A percentile compares a stretch with the other conserved stretches of the same genome.
Evolutionary conservation across 1,139 yeast species (phyloP).

Genomic region (Magnusiomyces magnusii): DNA sequence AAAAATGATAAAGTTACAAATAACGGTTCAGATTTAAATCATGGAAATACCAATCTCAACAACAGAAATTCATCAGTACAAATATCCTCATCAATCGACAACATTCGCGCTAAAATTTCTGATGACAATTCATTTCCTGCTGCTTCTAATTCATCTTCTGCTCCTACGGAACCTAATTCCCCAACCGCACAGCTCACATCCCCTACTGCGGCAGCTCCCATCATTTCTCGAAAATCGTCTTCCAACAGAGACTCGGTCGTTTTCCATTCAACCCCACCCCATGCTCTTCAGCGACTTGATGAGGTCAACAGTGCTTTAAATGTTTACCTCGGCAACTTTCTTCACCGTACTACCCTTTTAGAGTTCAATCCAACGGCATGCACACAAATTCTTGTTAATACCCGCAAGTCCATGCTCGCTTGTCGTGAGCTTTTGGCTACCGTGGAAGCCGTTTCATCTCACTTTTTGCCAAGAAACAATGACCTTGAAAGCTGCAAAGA

Average conservation of each 20-base stretch:
- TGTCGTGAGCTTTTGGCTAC: constrained; percentile 37
- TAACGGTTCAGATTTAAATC: too few relatives aligned
- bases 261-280: constrained; percentile 47
- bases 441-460: constrained; percentile 31
- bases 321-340: constrained; percentile 52
- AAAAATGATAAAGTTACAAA: too few relatives aligned
- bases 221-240: constrained; percentile 1
- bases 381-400: constrained; percentile 33
- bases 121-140: not conserved
- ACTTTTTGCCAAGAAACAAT: constrained; percentile 26
- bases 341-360: constrained; percentile 28
- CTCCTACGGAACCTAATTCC: not conserved
- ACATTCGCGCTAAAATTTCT: not conserved
- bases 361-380: constrained; percentile 31
- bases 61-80: not conserved
- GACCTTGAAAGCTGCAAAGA: constrained; percentile 35
- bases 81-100: not conserved
- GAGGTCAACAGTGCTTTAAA: constrained; percentile 67
- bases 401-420: constrained; percentile 37
- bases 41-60: too few relatives aligned
- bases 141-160: not conserved
- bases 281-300: constrained; percentile 60
- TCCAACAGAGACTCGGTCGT: constrained; percentile 26
- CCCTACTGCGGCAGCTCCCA: not conserved
- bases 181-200: not conserved